Evolutionary conservation across 1,284 basidiomycete species (phyloP).

Genomic region (Erythrobasidium hasegawianum): DNA sequence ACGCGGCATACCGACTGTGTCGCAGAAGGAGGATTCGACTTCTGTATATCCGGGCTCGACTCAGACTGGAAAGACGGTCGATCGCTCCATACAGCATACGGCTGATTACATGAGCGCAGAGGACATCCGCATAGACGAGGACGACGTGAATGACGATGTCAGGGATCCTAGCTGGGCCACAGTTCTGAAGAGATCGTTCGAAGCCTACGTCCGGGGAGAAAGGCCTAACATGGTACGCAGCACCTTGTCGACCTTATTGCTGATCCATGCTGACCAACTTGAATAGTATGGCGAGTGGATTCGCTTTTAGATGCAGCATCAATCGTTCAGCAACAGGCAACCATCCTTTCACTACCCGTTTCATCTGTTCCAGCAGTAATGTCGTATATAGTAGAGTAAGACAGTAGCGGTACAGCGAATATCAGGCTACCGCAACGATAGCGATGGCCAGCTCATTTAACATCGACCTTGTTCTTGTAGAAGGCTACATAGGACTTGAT

Average conservation of each 20-base stretch:
- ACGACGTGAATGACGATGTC: conserved; percentile 50
- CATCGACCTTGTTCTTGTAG: conserved; percentile 31
- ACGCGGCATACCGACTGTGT: no score
- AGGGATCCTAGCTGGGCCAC: conserved; percentile 83
- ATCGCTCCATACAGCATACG: conserved; percentile 34
- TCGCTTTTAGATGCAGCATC: neutral
- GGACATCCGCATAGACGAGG: conserved; percentile 45
- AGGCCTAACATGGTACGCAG: conserved; percentile 54
- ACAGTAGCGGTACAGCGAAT: no score
- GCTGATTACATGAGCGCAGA: conserved; percentile 36
- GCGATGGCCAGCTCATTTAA: neutral
- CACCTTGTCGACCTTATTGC: no score
- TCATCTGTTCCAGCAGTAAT: neutral
- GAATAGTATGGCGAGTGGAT: conserved; percentile 6
- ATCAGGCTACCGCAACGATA: no score
- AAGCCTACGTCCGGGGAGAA: conserved; percentile 79
- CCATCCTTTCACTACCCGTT: neutral
- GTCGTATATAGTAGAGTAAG: neutral
- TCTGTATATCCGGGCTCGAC: neutral
- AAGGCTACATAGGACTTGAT: conserved; percentile 30
- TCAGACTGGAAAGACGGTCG: conserved; percentile 26
- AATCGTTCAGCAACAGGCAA: neutral
- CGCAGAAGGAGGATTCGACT: neutral
- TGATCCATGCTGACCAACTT: neutral
- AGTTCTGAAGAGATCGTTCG: conserved; percentile 85